Evolutionary conservation across 176 grass and related monocot species (phyloP), one percentile per base, ranked within the genome.

Genomic region (Metroxylon sagu): DNA sequence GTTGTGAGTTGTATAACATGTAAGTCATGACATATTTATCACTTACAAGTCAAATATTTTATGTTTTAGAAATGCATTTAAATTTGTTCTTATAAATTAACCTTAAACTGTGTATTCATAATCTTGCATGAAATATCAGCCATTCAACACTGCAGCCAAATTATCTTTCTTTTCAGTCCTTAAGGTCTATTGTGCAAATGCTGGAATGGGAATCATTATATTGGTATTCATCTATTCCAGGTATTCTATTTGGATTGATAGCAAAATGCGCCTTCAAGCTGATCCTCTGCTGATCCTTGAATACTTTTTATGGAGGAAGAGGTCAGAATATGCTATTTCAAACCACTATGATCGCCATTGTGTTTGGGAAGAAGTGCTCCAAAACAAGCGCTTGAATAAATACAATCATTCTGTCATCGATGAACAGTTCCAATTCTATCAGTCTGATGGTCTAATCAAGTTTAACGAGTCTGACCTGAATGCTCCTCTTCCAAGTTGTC

Each of bases 241-340:
- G 78, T 90, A 90, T 64, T 96, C 92, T 30, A 82, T 96, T 72
- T 96, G 83, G 83, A 57, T 96, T 58, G 92, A 96, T 85, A 96
- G 92, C 75, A 90, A 96, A 82, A 72, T 96, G 65, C 75, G 83
- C 21, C 78, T 90, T 70, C 50, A 88, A 80, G 54, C 87, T 69
- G 92, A 96, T 71, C 92, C 92, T 57, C 75, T 96, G 86, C 65
- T 71, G 29, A 88, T 96, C 51, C 71, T 90, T 56, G 91, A 96
- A 48, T 90, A 90, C 74, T 90, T 96, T 56, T 77, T 96, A 59
- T 96, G 92, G 92, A 76, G 92, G 79, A 85, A 81, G 28, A 71
- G 76, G 75, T 71, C 80, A 82, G 83, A 96, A 77, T 90, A 90
- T 5, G 83, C 87, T 54, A 96, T 96, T 64, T 96, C 92, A 65